Evolutionary conservation across 208 protist species (phyloP).

Genomic region (Leptomonas pyrrhocoris): DNA sequence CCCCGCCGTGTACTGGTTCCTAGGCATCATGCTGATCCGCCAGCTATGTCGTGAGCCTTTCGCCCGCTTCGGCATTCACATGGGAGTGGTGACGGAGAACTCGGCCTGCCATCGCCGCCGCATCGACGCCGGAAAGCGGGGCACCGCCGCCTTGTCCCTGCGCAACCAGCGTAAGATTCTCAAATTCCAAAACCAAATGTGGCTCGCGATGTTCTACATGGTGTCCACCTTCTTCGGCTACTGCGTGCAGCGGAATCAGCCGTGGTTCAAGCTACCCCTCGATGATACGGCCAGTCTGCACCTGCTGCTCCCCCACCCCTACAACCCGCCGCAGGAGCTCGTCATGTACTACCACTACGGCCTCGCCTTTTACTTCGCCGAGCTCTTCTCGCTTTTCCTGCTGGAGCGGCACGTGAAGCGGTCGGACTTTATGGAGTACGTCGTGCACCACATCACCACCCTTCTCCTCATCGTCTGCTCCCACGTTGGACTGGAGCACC

Average conservation of each 20-base stretch:
- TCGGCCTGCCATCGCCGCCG: slow-evolving; percentile 23
- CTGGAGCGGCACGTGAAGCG: slow-evolving; percentile 59
- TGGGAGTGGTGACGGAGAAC: slow-evolving; percentile 60
- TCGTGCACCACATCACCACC: slow-evolving; percentile 69
- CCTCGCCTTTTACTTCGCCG: slow-evolving; percentile 71
- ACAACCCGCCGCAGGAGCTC: slow-evolving; percentile 44
- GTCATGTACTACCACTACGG: slow-evolving; percentile 72
- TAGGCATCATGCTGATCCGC: slow-evolving; percentile 60
- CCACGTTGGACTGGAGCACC: slow-evolving; percentile 63
- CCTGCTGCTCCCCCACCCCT: slow-evolving; percentile 59
- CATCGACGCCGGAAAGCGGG: slow-evolving; percentile 27
- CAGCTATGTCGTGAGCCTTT: slow-evolving; percentile 43
- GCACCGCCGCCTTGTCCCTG: slow-evolving; percentile 34
- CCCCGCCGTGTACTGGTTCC: slow-evolving; percentile 48
- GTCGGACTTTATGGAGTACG: slow-evolving; percentile 72
- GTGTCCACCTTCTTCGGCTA: slow-evolving; percentile 60
- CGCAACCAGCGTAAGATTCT: slow-evolving; percentile 42
- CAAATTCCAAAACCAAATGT: slow-evolving; percentile 83
- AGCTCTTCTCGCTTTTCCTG: slow-evolving; percentile 58
- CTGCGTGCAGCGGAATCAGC: slow-evolving; percentile 51
- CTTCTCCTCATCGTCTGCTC: slow-evolving; percentile 60
- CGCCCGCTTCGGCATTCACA: slow-evolving; percentile 55
- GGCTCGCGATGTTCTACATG: slow-evolving; percentile 67
- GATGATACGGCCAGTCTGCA: slow-evolving; percentile 34
- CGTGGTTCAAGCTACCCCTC: slow-evolving; percentile 64